Evolutionary conservation across 2,329 filamentous ascomycete species (phyloP), one percentile per base, ranked within the genome.

Genomic region (Fusarium verticillioides): DNA sequence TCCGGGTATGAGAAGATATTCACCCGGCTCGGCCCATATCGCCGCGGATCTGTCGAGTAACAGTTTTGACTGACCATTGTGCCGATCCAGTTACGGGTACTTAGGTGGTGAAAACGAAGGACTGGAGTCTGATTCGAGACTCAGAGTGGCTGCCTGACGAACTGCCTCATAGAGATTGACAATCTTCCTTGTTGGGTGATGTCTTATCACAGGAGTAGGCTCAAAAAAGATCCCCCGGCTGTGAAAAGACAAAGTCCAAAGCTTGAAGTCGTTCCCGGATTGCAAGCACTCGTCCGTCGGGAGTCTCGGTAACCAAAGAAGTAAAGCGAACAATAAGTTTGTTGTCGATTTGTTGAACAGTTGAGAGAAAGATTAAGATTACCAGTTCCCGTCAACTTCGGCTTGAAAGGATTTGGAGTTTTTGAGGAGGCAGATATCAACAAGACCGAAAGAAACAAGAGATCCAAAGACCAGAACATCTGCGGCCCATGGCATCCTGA

Each of bases 31-130:
- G 36, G 50, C 42, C 58, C 56, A 34, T 63, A 70, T 16, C 74
- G 76, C 30, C 76, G 73, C 21, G 70, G 60, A 5, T 77, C 77
- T 19, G 53, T 65, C 28, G 71, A 60, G 43, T 78, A 76, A 36
- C 66, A 72, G 37, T 61, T 57, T 49, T 72, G 69, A 34, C 62
- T 76, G 15, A 77, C 75, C 75, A 78, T 78, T 32, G 47, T 63
- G 46, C 26, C 44, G 58, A 19, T 18, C 53, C 42, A 54, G 26
- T 43, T 19, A 37, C n/a, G 42, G 40, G 37, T 37, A 42, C 23
- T 56, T 23, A 34, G 26, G 26, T 37, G 26, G 36, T 52, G 7
- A 44, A 75, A 52, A 30, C 32, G 40, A 69, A 61, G 23, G 56
- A n/a, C 42, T 62, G 43, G 50, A 61, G 40, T 54, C 47, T 52